A percentile compares a stretch with the other conserved stretches of the same genome.
These are phyloP conservation scores for Lupinus albus DNA, from an alignment of 306 rosid genomes.

Conservation along the genomic window DNA sequence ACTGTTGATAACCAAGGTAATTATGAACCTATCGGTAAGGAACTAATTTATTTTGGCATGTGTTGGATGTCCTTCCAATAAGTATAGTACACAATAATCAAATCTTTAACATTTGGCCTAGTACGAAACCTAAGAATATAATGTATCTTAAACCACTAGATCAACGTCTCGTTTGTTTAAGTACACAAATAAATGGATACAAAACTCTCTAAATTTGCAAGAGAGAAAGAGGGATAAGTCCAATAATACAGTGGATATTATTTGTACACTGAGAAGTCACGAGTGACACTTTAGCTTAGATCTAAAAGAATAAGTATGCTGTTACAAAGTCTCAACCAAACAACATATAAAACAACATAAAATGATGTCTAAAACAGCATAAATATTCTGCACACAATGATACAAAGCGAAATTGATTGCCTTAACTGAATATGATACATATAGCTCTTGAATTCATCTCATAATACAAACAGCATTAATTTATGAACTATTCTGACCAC, in stretches of 20 bases:
- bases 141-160: no score
- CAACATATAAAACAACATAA: conserved; percentile 77
- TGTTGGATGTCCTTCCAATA: no score
- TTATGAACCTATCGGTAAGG: no score
- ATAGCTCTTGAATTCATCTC: conserved; percentile 39
- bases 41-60: no score
- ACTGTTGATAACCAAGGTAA: no score
- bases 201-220: conserved; percentile 30
- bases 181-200: conserved; percentile 10
- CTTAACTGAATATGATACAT: conserved; percentile 43
- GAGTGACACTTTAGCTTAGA: conserved; percentile 63
- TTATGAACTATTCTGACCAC: conserved; percentile 44
- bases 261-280: conserved; percentile 76
- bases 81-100: no score
- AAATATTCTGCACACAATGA: conserved; percentile 65
- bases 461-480: conserved; percentile 30
- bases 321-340: conserved; percentile 61
- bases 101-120: no score
- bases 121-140: no score
- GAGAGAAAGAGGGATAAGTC: conserved; percentile 42
- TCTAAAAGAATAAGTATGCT: conserved; percentile 63
- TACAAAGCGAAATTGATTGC: conserved; percentile 58
- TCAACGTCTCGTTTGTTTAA: no score
- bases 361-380: conserved; percentile 58
- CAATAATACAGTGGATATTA: conserved; percentile 72